Percentiles rank a stretch among this genome's conserved stretches.
Evolutionary conservation across 306 rosid species (phyloP).

Genomic region (Glycine tomentella): DNA sequence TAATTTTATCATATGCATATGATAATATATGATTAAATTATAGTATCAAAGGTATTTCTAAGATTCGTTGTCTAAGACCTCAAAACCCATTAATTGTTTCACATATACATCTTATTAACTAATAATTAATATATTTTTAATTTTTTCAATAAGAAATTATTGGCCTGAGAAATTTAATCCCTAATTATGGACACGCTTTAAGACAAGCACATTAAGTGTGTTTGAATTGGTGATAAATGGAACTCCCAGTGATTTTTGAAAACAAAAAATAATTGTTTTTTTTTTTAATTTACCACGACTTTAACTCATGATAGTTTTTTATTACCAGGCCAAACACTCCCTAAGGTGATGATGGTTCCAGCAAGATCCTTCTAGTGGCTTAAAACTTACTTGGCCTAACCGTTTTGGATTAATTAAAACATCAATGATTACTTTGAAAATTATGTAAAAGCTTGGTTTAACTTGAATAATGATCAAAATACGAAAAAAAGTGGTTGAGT

Average conservation of each 20-base stretch:
- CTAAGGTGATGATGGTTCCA: not conserved
- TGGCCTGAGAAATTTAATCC: not conserved
- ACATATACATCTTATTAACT: not conserved
- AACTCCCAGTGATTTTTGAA: too few species aligned
- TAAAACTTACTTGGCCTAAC: not conserved
- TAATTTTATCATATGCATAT: too few species aligned
- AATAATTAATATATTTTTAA: not conserved
- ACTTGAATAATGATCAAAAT: not conserved
- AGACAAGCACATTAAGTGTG: too few species aligned
- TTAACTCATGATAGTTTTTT: too few species aligned
- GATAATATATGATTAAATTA: too few species aligned
- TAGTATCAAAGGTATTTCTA: too few species aligned
- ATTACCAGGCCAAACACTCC: too few species aligned
- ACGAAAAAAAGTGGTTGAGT: not conserved
- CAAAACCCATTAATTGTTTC: not conserved
- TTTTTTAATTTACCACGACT: too few species aligned
- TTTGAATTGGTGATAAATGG: too few species aligned
- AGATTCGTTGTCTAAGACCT: not conserved
- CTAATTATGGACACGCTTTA: too few species aligned
- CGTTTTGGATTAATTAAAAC: not conserved
- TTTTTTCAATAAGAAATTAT: not conserved
- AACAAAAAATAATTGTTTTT: too few species aligned
- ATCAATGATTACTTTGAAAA: not conserved
- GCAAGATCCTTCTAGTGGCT: not conserved
- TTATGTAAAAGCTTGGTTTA: not conserved